Conservation (phyloP, 345 rosid species). For the Rhizophora mangle region DNA sequence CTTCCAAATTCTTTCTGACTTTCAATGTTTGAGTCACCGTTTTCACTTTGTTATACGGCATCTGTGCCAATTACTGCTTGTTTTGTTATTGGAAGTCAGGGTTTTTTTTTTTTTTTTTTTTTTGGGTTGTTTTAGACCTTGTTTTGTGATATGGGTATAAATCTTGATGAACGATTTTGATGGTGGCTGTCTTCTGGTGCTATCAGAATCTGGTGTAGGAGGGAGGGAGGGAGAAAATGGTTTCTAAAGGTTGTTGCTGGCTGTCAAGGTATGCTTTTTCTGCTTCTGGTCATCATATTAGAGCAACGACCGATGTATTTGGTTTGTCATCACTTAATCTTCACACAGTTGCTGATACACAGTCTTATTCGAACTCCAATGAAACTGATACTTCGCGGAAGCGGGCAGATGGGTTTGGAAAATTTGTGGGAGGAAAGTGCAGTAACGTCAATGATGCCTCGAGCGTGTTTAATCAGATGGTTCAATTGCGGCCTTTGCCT, state of each 20-base stretch:
- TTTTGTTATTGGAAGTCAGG: too few species aligned
- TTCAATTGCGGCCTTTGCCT: constrained; percentile 10
- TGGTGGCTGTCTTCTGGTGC: not conserved
- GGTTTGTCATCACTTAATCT: not conserved
- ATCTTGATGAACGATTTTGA: not conserved
- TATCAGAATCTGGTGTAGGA: not conserved
- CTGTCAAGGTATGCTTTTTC: not conserved
- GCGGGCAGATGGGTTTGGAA: not conserved
- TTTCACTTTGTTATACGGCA: too few species aligned
- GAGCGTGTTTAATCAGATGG: constrained; percentile 6
- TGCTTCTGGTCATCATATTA: not conserved
- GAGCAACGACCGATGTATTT: not conserved
- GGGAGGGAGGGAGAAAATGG: not conserved
- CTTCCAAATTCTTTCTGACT: too few species aligned
- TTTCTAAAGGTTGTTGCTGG: not conserved
- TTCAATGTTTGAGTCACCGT: too few species aligned
- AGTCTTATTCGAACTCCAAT: not conserved
- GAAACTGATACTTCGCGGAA: not conserved
- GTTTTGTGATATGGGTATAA: too few species aligned
- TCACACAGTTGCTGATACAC: not conserved
- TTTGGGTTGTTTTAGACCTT: too few species aligned
- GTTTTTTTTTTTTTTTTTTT: too few species aligned
- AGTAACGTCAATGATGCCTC: constrained; percentile 1
- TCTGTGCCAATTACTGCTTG: too few species aligned
- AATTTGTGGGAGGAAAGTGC: not conserved